Evolutionary conservation across 768 basidiomycete species (phyloP).

Genomic region (Tylopilus felleus): DNA sequence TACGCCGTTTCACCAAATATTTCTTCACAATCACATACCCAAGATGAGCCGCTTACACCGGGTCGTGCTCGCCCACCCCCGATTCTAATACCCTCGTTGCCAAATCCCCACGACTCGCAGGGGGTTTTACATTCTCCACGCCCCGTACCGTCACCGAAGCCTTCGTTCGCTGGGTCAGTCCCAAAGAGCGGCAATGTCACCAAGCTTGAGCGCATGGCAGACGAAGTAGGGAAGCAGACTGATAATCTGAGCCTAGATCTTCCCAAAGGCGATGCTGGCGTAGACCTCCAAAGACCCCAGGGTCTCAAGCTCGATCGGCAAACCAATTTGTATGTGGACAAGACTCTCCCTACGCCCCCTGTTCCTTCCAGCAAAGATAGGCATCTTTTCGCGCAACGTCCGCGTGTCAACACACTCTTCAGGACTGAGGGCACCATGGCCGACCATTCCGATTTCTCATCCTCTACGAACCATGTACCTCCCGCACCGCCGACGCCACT

Average conservation of each 20-base stretch:
- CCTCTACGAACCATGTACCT: slow-evolving; percentile 14
- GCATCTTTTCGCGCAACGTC: slow-evolving; percentile 12
- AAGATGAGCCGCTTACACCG: slow-evolving; percentile 3
- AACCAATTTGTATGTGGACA: slow-evolving; percentile 37
- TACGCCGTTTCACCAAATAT: slow-evolving; percentile 62
- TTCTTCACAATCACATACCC: slow-evolving; percentile 26
- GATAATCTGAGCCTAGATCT: slow-evolving; percentile 28
- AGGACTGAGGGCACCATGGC: slow-evolving; percentile 7
- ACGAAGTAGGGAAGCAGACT: slow-evolving; percentile 40
- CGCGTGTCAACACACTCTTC: slow-evolving; percentile 34
- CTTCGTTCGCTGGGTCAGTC: slow-evolving; percentile 35
- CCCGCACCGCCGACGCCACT: slow-evolving; percentile 51
- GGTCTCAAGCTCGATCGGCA: slow-evolving; percentile 13
- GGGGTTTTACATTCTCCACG: slow-evolving; percentile 59
- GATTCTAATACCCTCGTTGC: slow-evolving; percentile 23
- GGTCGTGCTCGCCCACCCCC: slow-evolving; percentile 17
- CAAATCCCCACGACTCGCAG: slow-evolving; percentile 32
- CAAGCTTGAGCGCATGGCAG: slow-evolving; percentile 70
- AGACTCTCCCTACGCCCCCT: slow-evolving; percentile 61
- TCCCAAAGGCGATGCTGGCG: slow-evolving; percentile 21
- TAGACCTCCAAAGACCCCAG: slow-evolving; percentile 19
- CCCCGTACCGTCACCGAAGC: slow-evolving; percentile 65
- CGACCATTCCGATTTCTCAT: slow-evolving; percentile 5
- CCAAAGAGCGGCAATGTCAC: slow-evolving; percentile 50
- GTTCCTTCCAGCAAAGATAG: slow-evolving; percentile 43